phyloP scores from a whole-genome alignment of 169 alveolate species.

The Plasmodium inui region DNA sequence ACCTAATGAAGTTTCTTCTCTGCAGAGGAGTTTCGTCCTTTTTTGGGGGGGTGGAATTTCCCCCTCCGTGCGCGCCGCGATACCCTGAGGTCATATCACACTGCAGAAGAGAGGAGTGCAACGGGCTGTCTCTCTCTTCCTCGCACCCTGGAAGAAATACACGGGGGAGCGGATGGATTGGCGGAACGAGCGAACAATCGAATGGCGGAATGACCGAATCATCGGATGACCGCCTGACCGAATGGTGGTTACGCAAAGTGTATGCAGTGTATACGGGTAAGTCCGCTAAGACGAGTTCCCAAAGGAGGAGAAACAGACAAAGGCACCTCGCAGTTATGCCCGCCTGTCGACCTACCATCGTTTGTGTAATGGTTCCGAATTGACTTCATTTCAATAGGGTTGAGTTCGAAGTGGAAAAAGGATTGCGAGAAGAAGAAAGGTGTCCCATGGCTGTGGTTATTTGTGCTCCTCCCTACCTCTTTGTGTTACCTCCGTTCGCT shows the following conservation, averaged over 20 bases:
- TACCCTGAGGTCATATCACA: not conserved
- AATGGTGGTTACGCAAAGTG: not conserved
- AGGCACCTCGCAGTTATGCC: not conserved
- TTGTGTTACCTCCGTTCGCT: not conserved
- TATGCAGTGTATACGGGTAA: not conserved
- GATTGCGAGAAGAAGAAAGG: not conserved
- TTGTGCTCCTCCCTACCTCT: not conserved
- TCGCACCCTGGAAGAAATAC: not conserved
- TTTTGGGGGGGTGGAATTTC: not conserved
- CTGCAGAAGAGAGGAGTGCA: not conserved
- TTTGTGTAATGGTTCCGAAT: not conserved
- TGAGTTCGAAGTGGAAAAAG: not conserved
- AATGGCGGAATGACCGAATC: too few relatives aligned
- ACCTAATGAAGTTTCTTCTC: not conserved
- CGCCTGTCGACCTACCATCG: not conserved
- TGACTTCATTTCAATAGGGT: not conserved
- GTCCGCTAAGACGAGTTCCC: not conserved
- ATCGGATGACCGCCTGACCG: too few relatives aligned
- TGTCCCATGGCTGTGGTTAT: not conserved
- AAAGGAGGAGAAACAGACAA: not conserved
- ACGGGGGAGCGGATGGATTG: not conserved
- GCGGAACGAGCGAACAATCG: too few relatives aligned
- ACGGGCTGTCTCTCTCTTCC: not conserved
- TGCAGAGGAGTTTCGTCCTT: not conserved
- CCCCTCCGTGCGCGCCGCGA: not conserved